Conservation (phyloP, 371 early-diverging fungal genomes). For the Umbelopsis sp. region DNA sequence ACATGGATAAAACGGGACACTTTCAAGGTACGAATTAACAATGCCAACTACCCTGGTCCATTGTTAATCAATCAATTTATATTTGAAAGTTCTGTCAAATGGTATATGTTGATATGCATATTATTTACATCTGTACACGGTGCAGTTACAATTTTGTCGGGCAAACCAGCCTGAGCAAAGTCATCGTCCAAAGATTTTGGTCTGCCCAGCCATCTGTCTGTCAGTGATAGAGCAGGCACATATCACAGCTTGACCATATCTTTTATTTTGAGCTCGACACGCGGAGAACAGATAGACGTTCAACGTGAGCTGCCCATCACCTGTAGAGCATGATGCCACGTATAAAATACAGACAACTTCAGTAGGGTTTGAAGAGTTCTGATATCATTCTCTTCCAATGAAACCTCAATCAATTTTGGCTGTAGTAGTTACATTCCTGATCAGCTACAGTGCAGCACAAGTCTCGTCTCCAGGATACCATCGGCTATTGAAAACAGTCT, state of each 20-base stretch:
- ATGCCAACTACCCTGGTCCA: too few relatives aligned
- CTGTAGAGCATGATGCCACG: background rate
- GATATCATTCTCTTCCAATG: background rate
- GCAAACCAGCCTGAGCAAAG: background rate
- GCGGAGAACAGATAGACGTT: background rate
- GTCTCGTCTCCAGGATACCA: background rate
- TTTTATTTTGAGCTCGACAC: background rate
- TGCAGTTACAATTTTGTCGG: too few relatives aligned
- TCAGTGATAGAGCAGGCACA: background rate
- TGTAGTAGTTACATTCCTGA: background rate
- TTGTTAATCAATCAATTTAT: background rate
- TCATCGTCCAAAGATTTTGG: background rate
- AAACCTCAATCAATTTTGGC: conserved; percentile 6
- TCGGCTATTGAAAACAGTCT: background rate
- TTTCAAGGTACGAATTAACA: background rate
- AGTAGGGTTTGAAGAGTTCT: background rate
- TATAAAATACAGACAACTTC: background rate
- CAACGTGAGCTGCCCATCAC: background rate
- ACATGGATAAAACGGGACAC: background rate
- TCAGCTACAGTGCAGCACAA: background rate
- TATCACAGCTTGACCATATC: background rate
- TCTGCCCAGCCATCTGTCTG: background rate
- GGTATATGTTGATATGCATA: too few relatives aligned
- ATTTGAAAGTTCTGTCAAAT: too few relatives aligned
- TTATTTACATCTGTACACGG: too few relatives aligned